These are phyloP conservation scores for Pezicula rhizophila DNA, from an alignment of 2,329 filamentous ascomycete genomes.

Conservation along the genomic window DNA sequence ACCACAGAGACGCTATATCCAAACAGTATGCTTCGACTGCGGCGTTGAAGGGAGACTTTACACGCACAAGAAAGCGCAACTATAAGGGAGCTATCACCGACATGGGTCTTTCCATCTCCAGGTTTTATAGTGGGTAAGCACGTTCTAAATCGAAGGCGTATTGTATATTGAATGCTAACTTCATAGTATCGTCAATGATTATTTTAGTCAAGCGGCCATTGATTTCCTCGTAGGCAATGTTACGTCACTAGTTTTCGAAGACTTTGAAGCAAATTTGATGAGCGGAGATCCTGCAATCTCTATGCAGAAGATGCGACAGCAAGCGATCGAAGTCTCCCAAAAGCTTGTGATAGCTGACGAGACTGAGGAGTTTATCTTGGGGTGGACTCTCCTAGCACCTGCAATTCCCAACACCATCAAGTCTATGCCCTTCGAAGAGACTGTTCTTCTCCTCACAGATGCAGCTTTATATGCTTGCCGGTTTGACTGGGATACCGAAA, in stretches of 20 bases:
- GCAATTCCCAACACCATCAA: conserved; percentile 61
- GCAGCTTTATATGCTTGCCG: conserved; percentile 80
- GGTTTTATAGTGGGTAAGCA: conserved; percentile 61
- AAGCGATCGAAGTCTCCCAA: conserved; percentile 82
- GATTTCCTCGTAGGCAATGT: conserved; percentile 91
- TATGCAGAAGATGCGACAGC: conserved; percentile 74
- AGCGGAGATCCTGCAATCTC: conserved; percentile 87
- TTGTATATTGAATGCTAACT: conserved; percentile 2
- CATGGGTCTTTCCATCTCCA: conserved; percentile 77
- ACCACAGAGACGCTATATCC: conserved; percentile 67
- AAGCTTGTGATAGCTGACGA: conserved; percentile 80
- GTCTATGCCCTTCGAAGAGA: conserved; percentile 75
- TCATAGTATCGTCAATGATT: conserved; percentile 89
- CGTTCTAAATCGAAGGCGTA: neutral
- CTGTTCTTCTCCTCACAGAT: conserved; percentile 80
- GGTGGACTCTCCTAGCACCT: conserved; percentile 84
- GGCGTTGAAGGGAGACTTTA: conserved; percentile 95
- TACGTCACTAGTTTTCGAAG: conserved; percentile 77
- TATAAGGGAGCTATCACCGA: conserved; percentile 89
- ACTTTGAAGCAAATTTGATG: conserved; percentile 93
- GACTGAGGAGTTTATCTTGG: conserved; percentile 78
- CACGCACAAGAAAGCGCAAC: conserved; percentile 81
- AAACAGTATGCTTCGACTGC: conserved; percentile 95
- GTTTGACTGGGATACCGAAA: conserved; percentile 93
- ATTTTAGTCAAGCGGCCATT: conserved; percentile 91